Base-by-base conservation (phyloP, 176 grass and related monocot species). In the Paspalum vaginatum region DNA sequence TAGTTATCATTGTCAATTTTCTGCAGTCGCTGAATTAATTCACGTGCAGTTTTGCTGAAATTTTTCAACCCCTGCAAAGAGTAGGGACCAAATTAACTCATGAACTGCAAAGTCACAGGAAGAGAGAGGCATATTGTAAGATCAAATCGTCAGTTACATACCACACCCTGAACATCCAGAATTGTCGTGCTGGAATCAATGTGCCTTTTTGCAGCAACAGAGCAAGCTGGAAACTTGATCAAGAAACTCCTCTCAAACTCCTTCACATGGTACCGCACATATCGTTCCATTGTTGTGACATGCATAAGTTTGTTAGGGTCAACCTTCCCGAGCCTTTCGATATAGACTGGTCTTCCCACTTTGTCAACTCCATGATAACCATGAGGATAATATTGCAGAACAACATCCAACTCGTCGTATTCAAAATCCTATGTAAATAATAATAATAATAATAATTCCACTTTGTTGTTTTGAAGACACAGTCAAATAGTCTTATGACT, bases 341-440 rank as follows among this genome's bases (percentile, higher is more conserved):
- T 95, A 85, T 98, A 98, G 58, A 98, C 86, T n/a, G 95, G 95
- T 41, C 90, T 92, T 5, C 95, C 92, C 55, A 93, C 90, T 79
- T 89, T 98, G 78, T 98, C 95, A 59, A 98, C 95, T 20, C 95
- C 92, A 39, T 98, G 95, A 81, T 98, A 98, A 70, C 95, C 95
- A 83, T 98, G 95, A 83, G 95, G 95, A 82, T 98, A 98, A 74
- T 95, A 91, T 83, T 91, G 80, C 74, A 98, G 81, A 88, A 98
- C 95, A 87, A 84, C 60, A 40, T 89, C 87, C 70, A 98, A 67
- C 68, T 98, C 95, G 5, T 52, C 55, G 58, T 84, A 98, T 41
- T 95, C 86, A 44, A 95, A 98, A 68, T 98, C 95, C 95, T 98
- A 81, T 78, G 74, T 22, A 85, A 85, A 2, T 67, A 68, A 78